phyloP scores from a whole-genome alignment of 306 rosid genomes.

The Quercus ilex region DNA sequence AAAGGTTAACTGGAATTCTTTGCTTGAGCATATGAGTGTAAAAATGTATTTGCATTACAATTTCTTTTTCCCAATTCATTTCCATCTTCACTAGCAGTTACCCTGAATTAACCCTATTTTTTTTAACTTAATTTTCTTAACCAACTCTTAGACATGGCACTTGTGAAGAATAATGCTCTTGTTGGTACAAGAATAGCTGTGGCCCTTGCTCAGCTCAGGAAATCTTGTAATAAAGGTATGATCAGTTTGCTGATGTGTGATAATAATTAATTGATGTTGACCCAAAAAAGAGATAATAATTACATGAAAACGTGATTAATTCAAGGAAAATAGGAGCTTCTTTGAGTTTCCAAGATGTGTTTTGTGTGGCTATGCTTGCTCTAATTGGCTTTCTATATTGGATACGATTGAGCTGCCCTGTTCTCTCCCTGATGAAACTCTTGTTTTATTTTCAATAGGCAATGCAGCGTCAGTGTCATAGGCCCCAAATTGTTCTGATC shows the following conservation, averaged over 20 bases:
- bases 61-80: neutral
- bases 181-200: constrained; percentile 70
- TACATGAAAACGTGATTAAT: neutral
- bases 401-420: neutral
- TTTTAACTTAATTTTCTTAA: constrained; percentile 29
- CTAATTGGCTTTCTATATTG: neutral
- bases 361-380: neutral
- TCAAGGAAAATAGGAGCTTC: neutral
- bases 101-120: neutral
- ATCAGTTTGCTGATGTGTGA: neutral
- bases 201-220: constrained; percentile 59
- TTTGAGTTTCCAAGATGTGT: neutral
- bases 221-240: constrained; percentile 33
- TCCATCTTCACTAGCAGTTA: neutral
- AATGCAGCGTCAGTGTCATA: neutral
- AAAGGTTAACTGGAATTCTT: neutral
- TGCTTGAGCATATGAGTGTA: constrained; percentile 4
- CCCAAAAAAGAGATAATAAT: neutral
- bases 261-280: neutral
- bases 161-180: constrained; percentile 89
- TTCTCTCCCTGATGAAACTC: neutral
- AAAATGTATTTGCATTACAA: neutral
- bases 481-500: neutral
- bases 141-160: constrained; percentile 73
- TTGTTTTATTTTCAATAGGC: constrained; percentile 3